These are phyloP conservation scores for Pyrenophora tritici-repentis DNA, from an alignment of 2,329 filamentous ascomycete genomes.

Conservation along the genomic window DNA sequence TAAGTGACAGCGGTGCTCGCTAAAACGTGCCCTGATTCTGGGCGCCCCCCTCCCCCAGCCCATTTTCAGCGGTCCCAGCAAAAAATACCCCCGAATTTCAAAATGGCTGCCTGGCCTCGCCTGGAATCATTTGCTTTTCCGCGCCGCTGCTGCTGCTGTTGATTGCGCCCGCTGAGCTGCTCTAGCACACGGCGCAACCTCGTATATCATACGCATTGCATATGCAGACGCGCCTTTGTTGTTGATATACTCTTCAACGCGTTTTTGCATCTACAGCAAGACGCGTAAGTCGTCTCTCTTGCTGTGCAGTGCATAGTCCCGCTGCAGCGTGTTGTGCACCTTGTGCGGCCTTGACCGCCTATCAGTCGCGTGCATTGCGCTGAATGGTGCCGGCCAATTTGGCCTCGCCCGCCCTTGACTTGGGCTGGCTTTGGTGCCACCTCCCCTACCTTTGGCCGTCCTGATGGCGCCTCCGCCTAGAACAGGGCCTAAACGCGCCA, in stretches of 20 bases:
- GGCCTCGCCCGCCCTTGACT: neutral
- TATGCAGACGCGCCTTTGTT: too few species aligned
- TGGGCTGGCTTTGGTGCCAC: neutral
- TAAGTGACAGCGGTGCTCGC: slow-evolving; percentile 17
- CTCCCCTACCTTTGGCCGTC: neutral
- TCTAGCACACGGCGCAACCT: too few species aligned
- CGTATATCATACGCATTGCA: too few species aligned
- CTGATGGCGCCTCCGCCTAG: neutral
- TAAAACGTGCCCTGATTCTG: slow-evolving; percentile 5
- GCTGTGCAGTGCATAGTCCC: neutral
- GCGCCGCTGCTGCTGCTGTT: neutral
- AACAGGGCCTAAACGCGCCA: too few species aligned
- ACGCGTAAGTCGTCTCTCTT: too few species aligned
- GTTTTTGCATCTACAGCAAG: too few species aligned
- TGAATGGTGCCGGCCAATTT: slow-evolving; percentile 2
- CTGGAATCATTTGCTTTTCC: neutral
- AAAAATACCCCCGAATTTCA: neutral
- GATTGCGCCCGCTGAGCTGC: too few species aligned
- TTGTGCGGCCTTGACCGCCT: slow-evolving; percentile 9
- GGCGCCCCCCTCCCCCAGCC: slow-evolving; percentile 4
- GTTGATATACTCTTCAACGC: too few species aligned
- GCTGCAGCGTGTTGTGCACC: slow-evolving; percentile 5
- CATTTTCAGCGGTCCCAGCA: slow-evolving; percentile 1
- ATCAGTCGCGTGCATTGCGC: slow-evolving; percentile 17
- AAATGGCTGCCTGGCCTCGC: neutral